Evolutionary conservation across 1,284 basidiomycete species (phyloP).

Genomic region (Cerrena zonata): DNA sequence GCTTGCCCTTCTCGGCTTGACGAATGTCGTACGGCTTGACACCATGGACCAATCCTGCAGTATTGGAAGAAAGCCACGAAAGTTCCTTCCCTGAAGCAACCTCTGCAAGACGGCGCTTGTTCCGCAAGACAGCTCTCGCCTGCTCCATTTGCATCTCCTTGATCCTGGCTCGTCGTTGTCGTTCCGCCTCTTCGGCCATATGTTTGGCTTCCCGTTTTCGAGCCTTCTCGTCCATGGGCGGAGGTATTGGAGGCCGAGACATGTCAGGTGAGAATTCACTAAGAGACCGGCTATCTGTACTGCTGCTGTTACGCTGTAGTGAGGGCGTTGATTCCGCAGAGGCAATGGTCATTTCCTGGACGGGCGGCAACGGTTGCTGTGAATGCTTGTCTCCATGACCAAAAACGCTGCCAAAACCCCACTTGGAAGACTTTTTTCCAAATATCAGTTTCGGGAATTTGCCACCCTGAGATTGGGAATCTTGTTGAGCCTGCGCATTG

Average conservation of each 20-base stretch:
- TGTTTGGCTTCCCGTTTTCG: constrained; percentile 87
- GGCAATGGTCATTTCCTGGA: constrained; percentile 58
- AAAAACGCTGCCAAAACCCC: constrained; percentile 65
- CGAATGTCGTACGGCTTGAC: constrained; percentile 8
- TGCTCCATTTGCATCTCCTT: constrained; percentile 76
- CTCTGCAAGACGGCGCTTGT: constrained; percentile 66
- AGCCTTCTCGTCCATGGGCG: constrained; percentile 43
- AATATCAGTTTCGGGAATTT: constrained; percentile 57
- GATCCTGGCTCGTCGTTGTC: constrained; percentile 75
- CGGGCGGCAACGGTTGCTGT: constrained; percentile 53
- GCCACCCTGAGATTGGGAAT: constrained; percentile 31
- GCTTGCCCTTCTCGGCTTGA: constrained; percentile 43
- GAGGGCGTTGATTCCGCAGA: constrained; percentile 52
- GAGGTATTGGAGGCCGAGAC: constrained; percentile 31
- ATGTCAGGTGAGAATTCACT: constrained; percentile 47
- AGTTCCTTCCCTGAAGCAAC: constrained; percentile 42
- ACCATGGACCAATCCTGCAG: constrained; percentile 30
- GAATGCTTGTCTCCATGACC: constrained; percentile 61
- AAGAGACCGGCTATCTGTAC: constrained; percentile 63
- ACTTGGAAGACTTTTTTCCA: constrained; percentile 61
- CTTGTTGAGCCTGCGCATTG: constrained; percentile 14
- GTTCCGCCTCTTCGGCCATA: constrained; percentile 80
- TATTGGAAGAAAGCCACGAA: constrained; percentile 37
- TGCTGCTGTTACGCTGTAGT: constrained; percentile 81
- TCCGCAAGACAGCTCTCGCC: constrained; percentile 94